Percentiles rank a stretch among this genome's conserved stretches.
Evolutionary conservation across 2,329 filamentous ascomycete species (phyloP).

Genomic region (Ophiostoma triangulosporum): DNA sequence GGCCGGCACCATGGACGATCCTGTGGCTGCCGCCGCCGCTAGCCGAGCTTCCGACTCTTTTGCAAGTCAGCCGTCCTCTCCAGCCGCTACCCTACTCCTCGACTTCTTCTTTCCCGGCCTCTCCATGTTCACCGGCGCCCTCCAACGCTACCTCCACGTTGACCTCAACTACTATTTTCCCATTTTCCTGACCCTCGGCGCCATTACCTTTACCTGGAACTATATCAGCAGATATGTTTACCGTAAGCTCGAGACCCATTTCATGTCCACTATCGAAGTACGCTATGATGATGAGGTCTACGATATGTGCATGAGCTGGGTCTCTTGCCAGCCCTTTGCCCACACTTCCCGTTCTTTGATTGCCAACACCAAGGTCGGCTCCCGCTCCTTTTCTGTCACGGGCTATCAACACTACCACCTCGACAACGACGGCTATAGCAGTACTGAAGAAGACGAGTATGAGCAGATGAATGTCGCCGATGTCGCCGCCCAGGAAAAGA

Average conservation of each 20-base stretch:
- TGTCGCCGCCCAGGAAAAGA: neutral
- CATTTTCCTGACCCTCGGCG: constrained; percentile 35
- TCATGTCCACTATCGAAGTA: constrained; percentile 54
- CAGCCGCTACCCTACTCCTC: constrained; percentile 27
- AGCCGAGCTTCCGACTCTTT: constrained; percentile 5
- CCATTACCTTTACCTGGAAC: constrained; percentile 35
- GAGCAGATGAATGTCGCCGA: neutral
- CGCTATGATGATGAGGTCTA: constrained; percentile 59
- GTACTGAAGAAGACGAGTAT: constrained; percentile 19
- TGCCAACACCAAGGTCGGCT: constrained; percentile 48
- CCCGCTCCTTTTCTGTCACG: constrained; percentile 33
- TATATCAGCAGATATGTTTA: constrained; percentile 38
- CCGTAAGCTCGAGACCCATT: constrained; percentile 34
- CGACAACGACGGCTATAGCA: constrained; percentile 20
- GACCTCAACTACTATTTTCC: constrained; percentile 52
- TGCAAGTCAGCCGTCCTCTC: neutral
- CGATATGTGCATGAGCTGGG: constrained; percentile 59
- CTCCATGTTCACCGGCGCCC: constrained; percentile 37
- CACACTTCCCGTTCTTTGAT: constrained; percentile 47
- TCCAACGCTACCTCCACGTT: constrained; percentile 44
- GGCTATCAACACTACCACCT: constrained; percentile 24
- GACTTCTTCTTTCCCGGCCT: constrained; percentile 56
- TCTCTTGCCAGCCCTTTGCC: constrained; percentile 48
- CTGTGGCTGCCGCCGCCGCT: neutral
- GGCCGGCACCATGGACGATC: neutral